Evolutionary conservation across 345 rosid species (phyloP).

Genomic region (Acer negundo): DNA sequence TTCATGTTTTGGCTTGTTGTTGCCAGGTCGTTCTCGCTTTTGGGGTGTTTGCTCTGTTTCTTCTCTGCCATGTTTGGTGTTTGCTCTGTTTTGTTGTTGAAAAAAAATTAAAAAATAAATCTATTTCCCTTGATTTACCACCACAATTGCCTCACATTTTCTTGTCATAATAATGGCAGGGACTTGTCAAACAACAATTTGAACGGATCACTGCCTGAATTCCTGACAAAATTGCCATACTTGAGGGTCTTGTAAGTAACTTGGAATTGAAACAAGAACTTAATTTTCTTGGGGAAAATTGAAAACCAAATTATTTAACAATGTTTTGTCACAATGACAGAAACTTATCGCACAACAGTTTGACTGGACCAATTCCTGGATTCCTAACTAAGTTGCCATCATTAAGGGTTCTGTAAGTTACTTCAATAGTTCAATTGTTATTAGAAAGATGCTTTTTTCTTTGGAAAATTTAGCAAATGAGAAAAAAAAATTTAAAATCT

Average conservation of each 20-base stretch:
- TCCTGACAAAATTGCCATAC: neutral
- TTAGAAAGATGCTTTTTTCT: neutral
- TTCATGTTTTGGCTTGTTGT: too few species aligned
- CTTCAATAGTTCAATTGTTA: slow-evolving; percentile 16
- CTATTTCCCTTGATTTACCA: neutral
- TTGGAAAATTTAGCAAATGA: neutral
- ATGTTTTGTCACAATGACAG: slow-evolving; percentile 18
- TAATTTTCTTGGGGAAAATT: neutral
- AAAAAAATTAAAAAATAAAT: too few species aligned
- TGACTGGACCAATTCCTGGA: slow-evolving; percentile 43
- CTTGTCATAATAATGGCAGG: neutral
- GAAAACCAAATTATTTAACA: neutral
- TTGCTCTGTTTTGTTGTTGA: too few species aligned
- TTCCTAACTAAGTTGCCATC: slow-evolving; percentile 40
- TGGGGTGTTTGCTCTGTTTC: too few species aligned
- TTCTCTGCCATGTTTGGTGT: too few species aligned
- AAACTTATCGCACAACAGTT: slow-evolving; percentile 50
- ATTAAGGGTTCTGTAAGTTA: slow-evolving; percentile 43
- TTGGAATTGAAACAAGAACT: neutral
- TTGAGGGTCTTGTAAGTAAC: neutral
- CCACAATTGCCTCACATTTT: neutral
- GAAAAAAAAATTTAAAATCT: neutral
- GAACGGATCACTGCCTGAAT: neutral
- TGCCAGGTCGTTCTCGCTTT: too few species aligned
- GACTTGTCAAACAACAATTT: neutral